These are phyloP conservation scores for Kwoniella bestiolae DNA, from an alignment of 768 basidiomycete species.

Conservation along the genomic window DNA sequence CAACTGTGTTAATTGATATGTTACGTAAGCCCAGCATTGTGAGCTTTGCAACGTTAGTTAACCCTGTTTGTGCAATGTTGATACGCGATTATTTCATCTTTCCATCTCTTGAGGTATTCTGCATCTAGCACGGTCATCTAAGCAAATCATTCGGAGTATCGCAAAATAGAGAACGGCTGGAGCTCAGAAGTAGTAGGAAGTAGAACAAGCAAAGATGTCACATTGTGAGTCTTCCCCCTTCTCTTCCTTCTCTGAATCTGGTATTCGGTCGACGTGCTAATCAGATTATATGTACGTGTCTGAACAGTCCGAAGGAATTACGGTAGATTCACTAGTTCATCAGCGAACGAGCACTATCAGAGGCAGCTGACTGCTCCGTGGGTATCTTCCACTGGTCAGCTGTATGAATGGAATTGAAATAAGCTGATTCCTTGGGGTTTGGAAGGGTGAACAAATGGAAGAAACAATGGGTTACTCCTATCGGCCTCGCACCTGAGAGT, in stretches of 20 bases:
- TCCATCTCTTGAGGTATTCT: background rate
- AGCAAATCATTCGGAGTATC: too few relatives aligned
- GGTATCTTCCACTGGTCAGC: constrained; percentile 6
- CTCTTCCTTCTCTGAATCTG: too few relatives aligned
- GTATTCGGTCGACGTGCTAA: background rate
- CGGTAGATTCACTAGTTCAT: constrained; percentile 33
- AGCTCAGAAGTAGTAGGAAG: too few relatives aligned
- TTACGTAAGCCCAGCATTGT: too few relatives aligned
- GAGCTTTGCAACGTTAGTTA: too few relatives aligned
- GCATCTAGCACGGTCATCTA: too few relatives aligned
- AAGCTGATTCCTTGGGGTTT: background rate
- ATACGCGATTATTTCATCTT: background rate
- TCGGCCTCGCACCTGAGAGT: constrained; percentile 46
- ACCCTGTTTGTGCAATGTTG: background rate
- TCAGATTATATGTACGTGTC: too few relatives aligned
- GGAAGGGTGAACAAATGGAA: constrained; percentile 50
- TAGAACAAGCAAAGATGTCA: background rate
- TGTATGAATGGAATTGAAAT: background rate
- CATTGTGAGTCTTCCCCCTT: constrained; percentile 9
- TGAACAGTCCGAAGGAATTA: constrained; percentile 32
- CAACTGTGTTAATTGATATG: too few relatives aligned
- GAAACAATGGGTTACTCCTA: constrained; percentile 48
- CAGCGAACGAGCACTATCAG: constrained; percentile 43
- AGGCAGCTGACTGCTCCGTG: constrained; percentile 47
- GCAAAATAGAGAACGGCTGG: too few relatives aligned